phyloP scores from a whole-genome alignment of 1,284 basidiomycete species.

The Microbotryum violaceum region DNA sequence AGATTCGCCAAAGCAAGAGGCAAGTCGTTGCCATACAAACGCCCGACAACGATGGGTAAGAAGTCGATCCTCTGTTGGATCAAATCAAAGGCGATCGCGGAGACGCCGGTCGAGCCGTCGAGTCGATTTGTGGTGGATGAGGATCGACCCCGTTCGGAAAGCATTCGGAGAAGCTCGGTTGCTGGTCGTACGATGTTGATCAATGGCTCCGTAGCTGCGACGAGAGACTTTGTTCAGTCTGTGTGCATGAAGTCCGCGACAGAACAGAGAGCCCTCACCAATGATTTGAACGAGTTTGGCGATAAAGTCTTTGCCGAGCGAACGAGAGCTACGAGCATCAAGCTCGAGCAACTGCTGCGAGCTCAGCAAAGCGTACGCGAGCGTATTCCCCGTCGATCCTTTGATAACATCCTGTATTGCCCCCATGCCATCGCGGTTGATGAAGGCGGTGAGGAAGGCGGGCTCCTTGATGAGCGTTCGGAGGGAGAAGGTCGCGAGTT shows the following conservation, averaged over 20 bases:
- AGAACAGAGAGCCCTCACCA: conserved; percentile 33
- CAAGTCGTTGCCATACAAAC: conserved; percentile 71
- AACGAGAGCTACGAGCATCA: conserved; percentile 64
- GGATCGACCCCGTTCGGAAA: conserved; percentile 48
- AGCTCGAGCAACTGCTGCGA: conserved; percentile 81
- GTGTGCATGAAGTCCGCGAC: background rate
- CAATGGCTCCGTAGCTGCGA: conserved; percentile 54
- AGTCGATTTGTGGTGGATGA: conserved; percentile 5
- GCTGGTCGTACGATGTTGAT: conserved; percentile 95
- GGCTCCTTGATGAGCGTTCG: conserved; percentile 85
- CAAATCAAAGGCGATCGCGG: conserved; percentile 69
- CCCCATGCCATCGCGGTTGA: conserved; percentile 64
- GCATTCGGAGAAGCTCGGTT: conserved; percentile 80
- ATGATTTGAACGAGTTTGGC: conserved; percentile 64
- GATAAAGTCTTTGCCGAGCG: conserved; percentile 63
- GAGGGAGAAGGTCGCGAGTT: conserved; percentile 66
- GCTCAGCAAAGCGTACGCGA: conserved; percentile 74
- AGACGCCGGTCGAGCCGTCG: conserved; percentile 48
- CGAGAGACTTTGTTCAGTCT: background rate
- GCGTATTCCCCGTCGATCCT: conserved; percentile 66
- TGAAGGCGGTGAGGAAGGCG: conserved; percentile 76
- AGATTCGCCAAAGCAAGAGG: conserved; percentile 70
- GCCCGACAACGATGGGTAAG: conserved; percentile 66
- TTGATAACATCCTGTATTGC: conserved; percentile 69
- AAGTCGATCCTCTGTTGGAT: conserved; percentile 61